Evolutionary conservation across 495 filamentous ascomycete genomes (phyloP), one percentile per base, ranked within the genome.

Genomic region (Xylaria longipes): DNA sequence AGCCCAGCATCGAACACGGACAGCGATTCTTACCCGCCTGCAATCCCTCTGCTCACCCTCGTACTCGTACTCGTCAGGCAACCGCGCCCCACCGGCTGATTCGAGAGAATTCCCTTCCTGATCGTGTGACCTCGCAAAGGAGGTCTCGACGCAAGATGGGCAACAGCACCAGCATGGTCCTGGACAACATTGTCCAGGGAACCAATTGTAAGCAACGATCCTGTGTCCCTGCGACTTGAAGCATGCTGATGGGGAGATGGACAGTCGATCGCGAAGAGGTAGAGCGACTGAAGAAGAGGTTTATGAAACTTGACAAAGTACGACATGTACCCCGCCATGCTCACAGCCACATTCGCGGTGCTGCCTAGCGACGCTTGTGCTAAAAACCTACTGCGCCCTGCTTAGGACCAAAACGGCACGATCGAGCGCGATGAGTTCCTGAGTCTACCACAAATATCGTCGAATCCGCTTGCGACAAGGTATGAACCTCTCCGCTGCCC

Each of bases 221-320:
- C 9, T 60, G 48, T 3, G 6, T 5, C 29, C 7, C 17, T 25
- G 17, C 14, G 31, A 5, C 29, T 29, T 71, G 4, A 57, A 66
- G 70, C 71, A 65, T 57, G 62, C 68, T 72, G 35, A 72, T 60
- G 6, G 25, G 62, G 33, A 43, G 29, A 41, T 50, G 14, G 37
- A 72, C 77, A 99, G 96, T 99, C 86, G 93, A 99, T 83, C 89
- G 92, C 75, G 96, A 98, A 75, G 96, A 99, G 80, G 94, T 99
- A 35, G 96, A 98, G 76, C 87, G 97, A 71, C 86, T 99, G 73
- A 89, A 94, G 74, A 99, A 98, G 84, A 88, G 95, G 68, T 99
- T 99, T 78, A 98, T 98, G 95, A 99, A 99, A 81, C 87, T 99
- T 56, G 96, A 99, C 81, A 99, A 97, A 89, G 95, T 95, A 79